These are phyloP conservation scores for Saccharomyces uvarum DNA, from an alignment of 1,139 yeast species.

Conservation along the genomic window DNA sequence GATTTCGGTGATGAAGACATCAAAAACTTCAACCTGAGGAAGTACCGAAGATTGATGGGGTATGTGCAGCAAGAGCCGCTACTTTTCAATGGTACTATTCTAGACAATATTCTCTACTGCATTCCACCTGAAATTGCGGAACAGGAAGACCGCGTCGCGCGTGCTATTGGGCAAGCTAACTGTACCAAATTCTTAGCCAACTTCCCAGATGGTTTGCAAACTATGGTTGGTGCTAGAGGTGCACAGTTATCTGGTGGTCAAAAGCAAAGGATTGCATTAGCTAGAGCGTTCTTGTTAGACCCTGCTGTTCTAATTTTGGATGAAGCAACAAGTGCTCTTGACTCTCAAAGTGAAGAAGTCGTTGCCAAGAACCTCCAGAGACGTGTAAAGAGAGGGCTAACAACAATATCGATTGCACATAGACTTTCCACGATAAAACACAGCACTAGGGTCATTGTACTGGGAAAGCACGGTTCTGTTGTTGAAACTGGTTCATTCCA, in stretches of 20 bases:
- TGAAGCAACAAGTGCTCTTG: slow-evolving; percentile 76
- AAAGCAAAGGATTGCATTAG: slow-evolving; percentile 82
- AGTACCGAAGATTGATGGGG: slow-evolving; percentile 68
- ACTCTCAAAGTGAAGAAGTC: slow-evolving; percentile 61
- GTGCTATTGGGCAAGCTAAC: slow-evolving; percentile 49
- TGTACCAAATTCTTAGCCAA: slow-evolving; percentile 58
- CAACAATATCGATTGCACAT: slow-evolving; percentile 89
- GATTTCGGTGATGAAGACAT: slow-evolving; percentile 61
- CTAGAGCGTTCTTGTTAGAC: slow-evolving; percentile 62
- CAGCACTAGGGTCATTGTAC: slow-evolving; percentile 61
- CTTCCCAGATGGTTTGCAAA: slow-evolving; percentile 75
- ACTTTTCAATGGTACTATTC: slow-evolving; percentile 67
- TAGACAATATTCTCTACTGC: slow-evolving; percentile 76
- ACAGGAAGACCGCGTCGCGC: slow-evolving; percentile 16
- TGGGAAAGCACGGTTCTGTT: slow-evolving; percentile 61
- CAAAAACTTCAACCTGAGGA: slow-evolving; percentile 56
- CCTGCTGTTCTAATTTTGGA: slow-evolving; percentile 65
- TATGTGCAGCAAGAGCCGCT: slow-evolving; percentile 88
- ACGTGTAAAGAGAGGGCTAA: slow-evolving; percentile 64
- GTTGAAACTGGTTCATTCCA: slow-evolving; percentile 72
- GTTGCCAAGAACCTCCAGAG: slow-evolving; percentile 55
- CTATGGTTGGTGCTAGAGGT: slow-evolving; percentile 80
- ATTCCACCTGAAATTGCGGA: slow-evolving; percentile 43
- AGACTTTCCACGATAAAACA: slow-evolving; percentile 77
- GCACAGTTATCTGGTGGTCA: slow-evolving; percentile 84